These are phyloP conservation scores for Capronia coronata DNA, from an alignment of 2,329 filamentous ascomycete genomes.

Conservation along the genomic window DNA sequence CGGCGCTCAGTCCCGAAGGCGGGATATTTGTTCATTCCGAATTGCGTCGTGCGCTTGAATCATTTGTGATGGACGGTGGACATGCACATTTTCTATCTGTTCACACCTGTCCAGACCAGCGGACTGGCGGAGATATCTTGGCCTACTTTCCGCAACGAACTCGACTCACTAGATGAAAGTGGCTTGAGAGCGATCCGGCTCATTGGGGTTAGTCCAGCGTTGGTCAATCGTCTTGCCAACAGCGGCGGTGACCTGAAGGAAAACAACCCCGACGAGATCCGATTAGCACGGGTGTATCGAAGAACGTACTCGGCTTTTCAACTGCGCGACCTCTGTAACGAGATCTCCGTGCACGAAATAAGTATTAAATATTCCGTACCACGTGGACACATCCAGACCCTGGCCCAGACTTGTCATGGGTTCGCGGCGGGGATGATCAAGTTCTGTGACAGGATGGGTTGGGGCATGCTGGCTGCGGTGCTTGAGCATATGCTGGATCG, in stretches of 20 bases:
- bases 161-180: constrained; percentile 65
- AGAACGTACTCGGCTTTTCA: constrained; percentile 71
- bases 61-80: constrained; percentile 76
- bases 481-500: constrained; percentile 71
- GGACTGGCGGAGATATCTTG: constrained; percentile 57
- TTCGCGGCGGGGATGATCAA: constrained; percentile 75
- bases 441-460: constrained; percentile 64
- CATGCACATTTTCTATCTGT: constrained; percentile 71
- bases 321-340: constrained; percentile 71
- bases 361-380: constrained; percentile 65
- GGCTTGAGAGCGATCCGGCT: constrained; percentile 62
- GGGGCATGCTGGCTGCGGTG: constrained; percentile 60
- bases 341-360: constrained; percentile 63
- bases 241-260: constrained; percentile 58
- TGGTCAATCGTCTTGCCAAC: constrained; percentile 60
- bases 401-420: constrained; percentile 68
- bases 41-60: constrained; percentile 58
- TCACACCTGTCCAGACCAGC: constrained; percentile 60
- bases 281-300: constrained; percentile 58
- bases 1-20: constrained; percentile 66
- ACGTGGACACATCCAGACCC: constrained; percentile 63
- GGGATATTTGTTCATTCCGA: constrained; percentile 67
- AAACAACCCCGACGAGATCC: constrained; percentile 54
- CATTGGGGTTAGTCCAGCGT: constrained; percentile 60
- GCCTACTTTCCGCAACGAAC: constrained; percentile 64